Percentiles rank a stretch among this genome's conserved stretches.
Evolutionary conservation across 2,329 filamentous ascomycete genomes (phyloP).

Genomic region (Paracoccidioides brasiliensis): DNA sequence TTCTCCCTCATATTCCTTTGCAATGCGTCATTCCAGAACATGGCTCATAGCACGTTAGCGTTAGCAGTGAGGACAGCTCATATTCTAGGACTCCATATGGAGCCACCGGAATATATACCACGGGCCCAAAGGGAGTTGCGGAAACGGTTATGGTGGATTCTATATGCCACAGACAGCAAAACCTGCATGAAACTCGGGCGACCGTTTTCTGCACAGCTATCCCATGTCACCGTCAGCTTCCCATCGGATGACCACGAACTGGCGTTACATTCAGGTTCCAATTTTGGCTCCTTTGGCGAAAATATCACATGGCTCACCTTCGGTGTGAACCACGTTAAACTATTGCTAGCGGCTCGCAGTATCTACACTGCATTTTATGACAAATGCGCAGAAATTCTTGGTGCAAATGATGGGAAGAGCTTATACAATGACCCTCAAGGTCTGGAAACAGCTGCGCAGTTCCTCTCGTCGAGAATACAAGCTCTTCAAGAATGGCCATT

Average conservation of each 20-base stretch:
- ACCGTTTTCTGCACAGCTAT: constrained; percentile 26
- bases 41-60: constrained; percentile 30
- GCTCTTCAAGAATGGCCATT: constrained; percentile 21
- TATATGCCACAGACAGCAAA: constrained; percentile 39
- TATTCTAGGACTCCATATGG: constrained; percentile 37
- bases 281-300: constrained; percentile 20
- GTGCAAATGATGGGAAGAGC: constrained; percentile 9
- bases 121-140: constrained; percentile 30
- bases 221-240: constrained; percentile 24
- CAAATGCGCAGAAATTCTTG: constrained; percentile 15
- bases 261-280: constrained; percentile 20
- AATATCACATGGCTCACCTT: constrained; percentile 31
- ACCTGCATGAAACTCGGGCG: constrained; percentile 37
- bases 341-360: constrained; percentile 22
- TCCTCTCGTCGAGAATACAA: constrained; percentile 17
- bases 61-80: constrained; percentile 35
- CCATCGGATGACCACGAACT: constrained; percentile 26
- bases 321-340: constrained; percentile 21
- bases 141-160: constrained; percentile 40
- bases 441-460: constrained; percentile 21
- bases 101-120: constrained; percentile 28
- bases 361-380: constrained; percentile 27
- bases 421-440: constrained; percentile 21
- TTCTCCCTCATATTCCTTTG: constrained; percentile 36
- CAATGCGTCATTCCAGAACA: constrained; percentile 38